phyloP scores from a whole-genome alignment of 2,329 filamentous ascomycete species.

The Periconia sp. region DNA sequence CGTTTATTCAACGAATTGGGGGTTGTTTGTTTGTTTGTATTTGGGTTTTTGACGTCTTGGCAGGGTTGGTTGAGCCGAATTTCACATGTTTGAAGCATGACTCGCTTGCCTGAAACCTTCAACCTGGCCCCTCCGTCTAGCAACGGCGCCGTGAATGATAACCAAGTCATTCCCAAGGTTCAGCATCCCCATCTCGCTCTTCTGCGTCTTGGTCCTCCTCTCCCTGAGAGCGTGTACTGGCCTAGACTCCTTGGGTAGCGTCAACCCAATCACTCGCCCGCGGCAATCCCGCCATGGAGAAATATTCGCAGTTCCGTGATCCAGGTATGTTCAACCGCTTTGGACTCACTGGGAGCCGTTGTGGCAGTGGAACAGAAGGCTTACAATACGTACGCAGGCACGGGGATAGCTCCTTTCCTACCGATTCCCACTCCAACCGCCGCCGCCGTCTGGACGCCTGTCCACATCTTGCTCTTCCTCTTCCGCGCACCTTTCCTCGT shows the following conservation, averaged over 20 bases:
- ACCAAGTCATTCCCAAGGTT: not conserved
- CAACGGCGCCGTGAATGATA: not conserved
- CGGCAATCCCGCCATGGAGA: conserved; percentile 72
- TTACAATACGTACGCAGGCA: conserved; percentile 61
- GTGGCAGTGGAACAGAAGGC: conserved; percentile 1
- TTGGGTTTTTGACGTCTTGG: conserved; percentile 2
- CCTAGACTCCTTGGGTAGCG: not conserved
- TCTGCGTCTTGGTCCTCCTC: not conserved
- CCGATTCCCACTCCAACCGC: conserved; percentile 71
- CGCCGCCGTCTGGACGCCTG: conserved; percentile 60
- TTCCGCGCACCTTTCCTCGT: conserved; percentile 79
- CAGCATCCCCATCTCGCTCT: not conserved
- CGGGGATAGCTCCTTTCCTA: conserved; percentile 94
- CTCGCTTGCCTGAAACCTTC: conserved; percentile 1
- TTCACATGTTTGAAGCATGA: conserved; percentile 11
- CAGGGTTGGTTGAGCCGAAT: conserved; percentile 2
- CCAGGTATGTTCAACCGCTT: conserved; percentile 60
- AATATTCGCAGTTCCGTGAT: conserved; percentile 90
- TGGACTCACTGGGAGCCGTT: not conserved
- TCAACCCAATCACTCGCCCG: not conserved
- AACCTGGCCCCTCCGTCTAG: not conserved
- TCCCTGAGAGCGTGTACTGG: not conserved
- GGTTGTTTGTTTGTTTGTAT: not conserved
- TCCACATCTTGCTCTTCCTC: conserved; percentile 74
- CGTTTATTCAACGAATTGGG: too few species aligned